Percentiles rank a stretch among this genome's conserved stretches.
Evolutionary conservation across 2,329 filamentous ascomycete genomes (phyloP).

Genomic region (Colletotrichum tanaceti): DNA sequence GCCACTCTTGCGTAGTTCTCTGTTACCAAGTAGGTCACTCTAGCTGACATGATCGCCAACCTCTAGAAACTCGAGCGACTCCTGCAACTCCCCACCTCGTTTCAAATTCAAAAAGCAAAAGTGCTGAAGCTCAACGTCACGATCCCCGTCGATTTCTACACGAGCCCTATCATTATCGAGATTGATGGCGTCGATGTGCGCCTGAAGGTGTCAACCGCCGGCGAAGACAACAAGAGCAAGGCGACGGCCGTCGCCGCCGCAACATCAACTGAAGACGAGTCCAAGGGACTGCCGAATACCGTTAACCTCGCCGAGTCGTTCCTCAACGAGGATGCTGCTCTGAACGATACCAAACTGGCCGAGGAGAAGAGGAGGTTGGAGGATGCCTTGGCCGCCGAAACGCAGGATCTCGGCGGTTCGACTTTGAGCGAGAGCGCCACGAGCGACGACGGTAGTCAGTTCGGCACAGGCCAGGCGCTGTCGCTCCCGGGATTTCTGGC

Average conservation of each 20-base stretch:
- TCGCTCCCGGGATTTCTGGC: conserved; percentile 77
- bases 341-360: conserved; percentile 71
- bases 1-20: background rate
- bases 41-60: conserved; percentile 15
- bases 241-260: conserved; percentile 43
- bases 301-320: conserved; percentile 83
- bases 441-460: conserved; percentile 68
- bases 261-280: conserved; percentile 42
- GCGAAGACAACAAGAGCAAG: conserved; percentile 45
- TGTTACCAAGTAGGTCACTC: too few relatives aligned
- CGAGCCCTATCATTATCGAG: conserved; percentile 83
- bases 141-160: conserved; percentile 88
- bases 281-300: conserved; percentile 70
- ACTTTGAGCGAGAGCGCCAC: conserved; percentile 68
- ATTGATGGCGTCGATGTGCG: conserved; percentile 83
- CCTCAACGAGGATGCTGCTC: conserved; percentile 52
- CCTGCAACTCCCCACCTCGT: conserved; percentile 77
- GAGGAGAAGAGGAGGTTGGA: conserved; percentile 74
- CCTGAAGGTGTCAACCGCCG: conserved; percentile 62
- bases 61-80: conserved; percentile 83
- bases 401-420: conserved; percentile 71
- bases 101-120: conserved; percentile 79
- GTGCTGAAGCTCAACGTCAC: conserved; percentile 82
- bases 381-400: conserved; percentile 73
- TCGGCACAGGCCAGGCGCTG: conserved; percentile 78